Conservation (phyloP, 2,329 filamentous ascomycete genomes). For the Colletotrichum lini region DNA sequence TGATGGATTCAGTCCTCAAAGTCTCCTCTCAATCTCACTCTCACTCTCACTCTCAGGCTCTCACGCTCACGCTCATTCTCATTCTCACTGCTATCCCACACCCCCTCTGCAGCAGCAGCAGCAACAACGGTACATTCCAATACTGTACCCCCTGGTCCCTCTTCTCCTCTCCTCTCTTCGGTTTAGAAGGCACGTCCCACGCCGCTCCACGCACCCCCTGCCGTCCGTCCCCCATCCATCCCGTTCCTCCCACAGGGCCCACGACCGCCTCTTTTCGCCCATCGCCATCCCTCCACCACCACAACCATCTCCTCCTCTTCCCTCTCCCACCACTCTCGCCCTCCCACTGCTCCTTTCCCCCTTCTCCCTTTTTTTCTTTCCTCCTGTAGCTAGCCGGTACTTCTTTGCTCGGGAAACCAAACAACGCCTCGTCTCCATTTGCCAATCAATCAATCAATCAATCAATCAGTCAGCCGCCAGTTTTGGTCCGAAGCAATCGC, state of each 20-base stretch:
- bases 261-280: slow-evolving; percentile 38
- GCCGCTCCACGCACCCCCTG: slow-evolving; percentile 25
- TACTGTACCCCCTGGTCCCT: neutral
- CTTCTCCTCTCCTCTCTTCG: neutral
- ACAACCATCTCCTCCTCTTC: neutral
- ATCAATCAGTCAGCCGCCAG: neutral
- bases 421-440: neutral
- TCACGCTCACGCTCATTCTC: neutral
- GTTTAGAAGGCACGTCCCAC: slow-evolving; percentile 19
- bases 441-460: neutral
- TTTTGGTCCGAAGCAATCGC: neutral
- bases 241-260: slow-evolving; percentile 20
- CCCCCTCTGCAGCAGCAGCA: no score
- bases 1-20: no score
- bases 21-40: neutral
- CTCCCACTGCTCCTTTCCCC: neutral
- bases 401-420: neutral
- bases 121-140: no score
- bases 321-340: slow-evolving; percentile 2
- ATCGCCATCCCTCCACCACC: slow-evolving; percentile 5
- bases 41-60: neutral
- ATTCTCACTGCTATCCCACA: neutral
- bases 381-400: neutral
- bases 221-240: slow-evolving; percentile 19
- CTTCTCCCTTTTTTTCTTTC: neutral